Percentiles rank a stretch among this genome's conserved stretches.
phyloP scores from a whole-genome alignment of 2,329 filamentous ascomycete species.

The Fusarium siculi region DNA sequence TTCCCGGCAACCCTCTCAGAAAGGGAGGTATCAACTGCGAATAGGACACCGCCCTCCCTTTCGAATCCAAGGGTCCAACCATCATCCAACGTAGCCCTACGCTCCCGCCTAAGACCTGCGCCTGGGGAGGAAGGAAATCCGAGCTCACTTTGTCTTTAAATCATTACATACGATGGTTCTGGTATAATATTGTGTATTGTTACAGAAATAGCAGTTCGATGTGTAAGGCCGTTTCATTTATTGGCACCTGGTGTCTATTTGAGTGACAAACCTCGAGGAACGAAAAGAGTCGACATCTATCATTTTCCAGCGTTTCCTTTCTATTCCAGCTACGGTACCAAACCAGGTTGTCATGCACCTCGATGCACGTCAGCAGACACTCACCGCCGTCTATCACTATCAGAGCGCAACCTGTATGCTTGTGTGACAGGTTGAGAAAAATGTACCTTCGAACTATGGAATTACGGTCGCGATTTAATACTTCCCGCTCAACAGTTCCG shows the following conservation, averaged over 20 bases:
- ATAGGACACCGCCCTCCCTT: not conserved
- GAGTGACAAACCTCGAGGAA: not conserved
- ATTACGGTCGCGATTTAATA: not conserved
- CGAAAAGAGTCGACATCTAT: not conserved
- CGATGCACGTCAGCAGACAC: slow-evolving; percentile 34
- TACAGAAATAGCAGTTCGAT: not conserved
- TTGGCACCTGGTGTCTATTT: not conserved
- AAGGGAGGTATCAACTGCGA: not conserved
- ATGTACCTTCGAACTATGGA: not conserved
- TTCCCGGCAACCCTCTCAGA: slow-evolving; percentile 20
- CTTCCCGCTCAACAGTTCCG: slow-evolving; percentile 7
- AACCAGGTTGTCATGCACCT: slow-evolving; percentile 18
- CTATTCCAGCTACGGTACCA: not conserved
- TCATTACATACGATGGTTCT: not conserved
- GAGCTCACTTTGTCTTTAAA: not conserved
- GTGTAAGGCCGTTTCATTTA: not conserved
- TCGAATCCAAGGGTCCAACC: slow-evolving; percentile 30
- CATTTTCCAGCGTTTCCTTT: not conserved
- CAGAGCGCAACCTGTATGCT: slow-evolving; percentile 11
- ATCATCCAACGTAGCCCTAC: slow-evolving; percentile 14
- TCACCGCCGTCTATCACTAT: slow-evolving; percentile 31
- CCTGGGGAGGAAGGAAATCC: not conserved
- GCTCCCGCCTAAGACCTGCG: not conserved
- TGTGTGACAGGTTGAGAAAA: slow-evolving; percentile 12
- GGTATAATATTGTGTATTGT: not conserved